These are phyloP conservation scores for Penicillium robsamsonii DNA, from an alignment of 495 filamentous ascomycete species.

Conservation along the genomic window DNA sequence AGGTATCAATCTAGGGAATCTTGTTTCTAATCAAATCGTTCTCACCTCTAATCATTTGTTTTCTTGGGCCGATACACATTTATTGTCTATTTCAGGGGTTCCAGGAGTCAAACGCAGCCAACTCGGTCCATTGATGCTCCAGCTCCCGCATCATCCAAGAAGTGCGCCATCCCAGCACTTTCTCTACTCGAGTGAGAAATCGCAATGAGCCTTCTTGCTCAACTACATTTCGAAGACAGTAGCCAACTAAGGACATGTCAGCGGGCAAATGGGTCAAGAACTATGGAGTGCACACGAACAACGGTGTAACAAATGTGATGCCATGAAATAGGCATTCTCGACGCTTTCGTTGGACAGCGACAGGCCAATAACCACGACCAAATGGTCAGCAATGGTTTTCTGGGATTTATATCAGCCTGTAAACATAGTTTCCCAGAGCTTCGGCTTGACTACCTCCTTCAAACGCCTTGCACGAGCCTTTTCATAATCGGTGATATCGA, in stretches of 20 bases:
- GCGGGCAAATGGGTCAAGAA: not conserved
- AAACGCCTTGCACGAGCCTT: conserved; percentile 28
- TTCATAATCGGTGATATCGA: conserved; percentile 28
- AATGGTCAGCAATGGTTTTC: conserved; percentile 33
- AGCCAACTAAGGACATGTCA: conserved; percentile 28
- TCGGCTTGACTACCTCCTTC: conserved; percentile 27
- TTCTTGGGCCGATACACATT: not conserved
- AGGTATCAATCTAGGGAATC: not conserved
- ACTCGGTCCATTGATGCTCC: conserved; percentile 32
- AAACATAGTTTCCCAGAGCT: not conserved
- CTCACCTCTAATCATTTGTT: not conserved
- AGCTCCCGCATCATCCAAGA: conserved; percentile 33
- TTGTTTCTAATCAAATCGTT: not conserved
- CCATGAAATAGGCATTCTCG: conserved; percentile 41
- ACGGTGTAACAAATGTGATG: conserved; percentile 38
- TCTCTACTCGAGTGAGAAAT: conserved; percentile 33
- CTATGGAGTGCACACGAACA: conserved; percentile 24
- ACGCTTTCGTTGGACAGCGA: conserved; percentile 42
- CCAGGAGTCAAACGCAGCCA: conserved; percentile 19
- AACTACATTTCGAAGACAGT: conserved; percentile 30
- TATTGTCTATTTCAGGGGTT: not conserved
- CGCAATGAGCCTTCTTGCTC: conserved; percentile 34
- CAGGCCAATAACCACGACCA: conserved; percentile 35
- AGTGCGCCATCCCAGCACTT: conserved; percentile 37
- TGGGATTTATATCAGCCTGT: not conserved